A percentile compares a stretch with the other conserved stretches of the same genome.
These are phyloP conservation scores for Apiotrichum sp. DNA, from an alignment of 1,284 basidiomycete genomes.

Conservation along the genomic window DNA sequence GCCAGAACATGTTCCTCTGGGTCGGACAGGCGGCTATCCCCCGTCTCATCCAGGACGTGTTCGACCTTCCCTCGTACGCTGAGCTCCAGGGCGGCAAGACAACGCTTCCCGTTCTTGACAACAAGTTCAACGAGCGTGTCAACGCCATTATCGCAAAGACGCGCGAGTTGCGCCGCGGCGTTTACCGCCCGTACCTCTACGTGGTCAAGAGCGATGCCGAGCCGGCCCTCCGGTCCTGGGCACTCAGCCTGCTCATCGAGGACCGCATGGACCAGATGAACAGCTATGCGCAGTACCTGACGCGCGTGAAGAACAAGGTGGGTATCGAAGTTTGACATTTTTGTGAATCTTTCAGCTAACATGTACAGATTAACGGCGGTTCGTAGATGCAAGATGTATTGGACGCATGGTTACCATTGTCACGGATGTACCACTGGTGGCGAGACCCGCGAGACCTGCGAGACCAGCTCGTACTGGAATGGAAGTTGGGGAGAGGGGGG, in stretches of 20 bases:
- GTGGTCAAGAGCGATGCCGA: conserved; percentile 98
- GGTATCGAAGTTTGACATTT: neutral
- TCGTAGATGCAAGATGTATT: conserved; percentile 7
- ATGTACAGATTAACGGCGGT: conserved; percentile 3
- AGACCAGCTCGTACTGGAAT: too few species aligned
- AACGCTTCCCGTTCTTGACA: conserved; percentile 81
- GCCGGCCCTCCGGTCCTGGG: conserved; percentile 87
- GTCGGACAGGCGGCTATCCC: conserved; percentile 94
- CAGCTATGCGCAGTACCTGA: conserved; percentile 90
- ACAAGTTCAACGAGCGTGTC: conserved; percentile 85
- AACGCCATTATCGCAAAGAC: conserved; percentile 91
- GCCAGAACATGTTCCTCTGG: conserved; percentile 97
- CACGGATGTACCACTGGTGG: neutral
- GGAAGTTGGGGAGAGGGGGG: too few species aligned
- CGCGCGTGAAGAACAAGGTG: conserved; percentile 69
- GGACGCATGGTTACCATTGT: conserved; percentile 4
- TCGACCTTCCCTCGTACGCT: conserved; percentile 81
- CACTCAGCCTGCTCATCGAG: conserved; percentile 87
- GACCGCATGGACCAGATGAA: conserved; percentile 91
- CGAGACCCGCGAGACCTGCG: too few species aligned
- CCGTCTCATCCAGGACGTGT: conserved; percentile 88
- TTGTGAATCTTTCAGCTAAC: neutral
- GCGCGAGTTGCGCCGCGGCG: conserved; percentile 68
- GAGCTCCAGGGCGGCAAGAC: conserved; percentile 87
- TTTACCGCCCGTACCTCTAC: conserved; percentile 92